Evolutionary conservation across 2,329 filamentous ascomycete species (phyloP), one percentile per base, ranked within the genome.

Genomic region (Coniochaeta prunicola): DNA sequence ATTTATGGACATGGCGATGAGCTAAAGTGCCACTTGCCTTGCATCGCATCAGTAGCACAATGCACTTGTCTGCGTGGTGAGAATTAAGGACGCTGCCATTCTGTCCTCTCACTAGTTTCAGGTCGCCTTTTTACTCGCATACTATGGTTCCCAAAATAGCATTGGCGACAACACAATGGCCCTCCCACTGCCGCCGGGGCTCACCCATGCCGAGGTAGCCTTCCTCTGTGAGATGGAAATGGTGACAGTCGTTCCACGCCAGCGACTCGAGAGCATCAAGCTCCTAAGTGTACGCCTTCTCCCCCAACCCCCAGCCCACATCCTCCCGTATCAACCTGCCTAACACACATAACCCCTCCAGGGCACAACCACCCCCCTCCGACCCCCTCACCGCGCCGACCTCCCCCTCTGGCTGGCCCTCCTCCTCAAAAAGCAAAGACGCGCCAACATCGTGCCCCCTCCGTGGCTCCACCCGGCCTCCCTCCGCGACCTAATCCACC

Each of bases 141-240:
- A 56, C 33, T 56, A 56, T 56, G 54, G 28, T 56, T 56, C 54
- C 36, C 36, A 30, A 15, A 56, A 21, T 30, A 33, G 50, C 19
- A 24, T 38, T 45, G 53, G 48, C n/a, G 54, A 50, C 24, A n/a
- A 53, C 61, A 63, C 33, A 45, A 82, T 83, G 80, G 80, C 80
- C 33, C 70, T 80, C 56, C 77, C 80, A 31, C 71, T 82, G 15
- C 78, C 78, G 4, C 67, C 73, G 57, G 80, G 64, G 73, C 82
- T 97, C 50, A 88, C 90, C 66, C 91, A 94, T 60, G 81, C 90
- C 63, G 94, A 99, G 76, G 89, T 96, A 53, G 90, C 92, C 56
- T 99, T 97, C 70, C 79, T 97, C 30, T 96, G 92, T 74, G 94
- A 99, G 77, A 97, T 97, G 92, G 93, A 97, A 77, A 84, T 91